phyloP scores from a whole-genome alignment of 2,329 filamentous ascomycete species.

The Epichloe uncinata region DNA sequence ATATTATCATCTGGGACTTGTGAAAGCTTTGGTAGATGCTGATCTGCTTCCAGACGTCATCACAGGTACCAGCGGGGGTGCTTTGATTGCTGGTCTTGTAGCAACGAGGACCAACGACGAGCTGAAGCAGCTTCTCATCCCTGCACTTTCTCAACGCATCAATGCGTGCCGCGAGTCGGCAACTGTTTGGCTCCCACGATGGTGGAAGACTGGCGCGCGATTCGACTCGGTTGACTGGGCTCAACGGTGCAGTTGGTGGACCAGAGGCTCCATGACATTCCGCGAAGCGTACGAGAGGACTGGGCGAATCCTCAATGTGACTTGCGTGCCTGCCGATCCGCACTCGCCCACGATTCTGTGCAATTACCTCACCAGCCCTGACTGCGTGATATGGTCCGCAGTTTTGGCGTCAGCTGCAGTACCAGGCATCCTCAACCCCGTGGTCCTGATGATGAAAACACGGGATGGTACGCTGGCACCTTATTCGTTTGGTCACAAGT shows the following conservation, averaged over 20 bases:
- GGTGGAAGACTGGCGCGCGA: conserved; percentile 84
- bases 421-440: conserved; percentile 87
- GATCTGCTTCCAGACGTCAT: conserved; percentile 83
- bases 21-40: conserved; percentile 79
- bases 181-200: conserved; percentile 63
- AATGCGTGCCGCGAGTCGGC: conserved; percentile 73
- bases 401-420: conserved; percentile 91
- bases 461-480: conserved; percentile 64
- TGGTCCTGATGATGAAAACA: conserved; percentile 85
- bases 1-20: conserved; percentile 91
- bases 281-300: conserved; percentile 88
- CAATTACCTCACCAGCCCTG: conserved; percentile 88
- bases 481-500: conserved; percentile 96
- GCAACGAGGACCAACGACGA: conserved; percentile 88
- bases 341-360: conserved; percentile 85
- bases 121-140: conserved; percentile 70
- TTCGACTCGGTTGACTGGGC: conserved; percentile 96
- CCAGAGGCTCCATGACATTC: conserved; percentile 83
- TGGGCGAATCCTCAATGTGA: conserved; percentile 87
- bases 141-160: conserved; percentile 73
- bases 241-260: conserved; percentile 74
- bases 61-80: conserved; percentile 89
- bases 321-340: conserved; percentile 89
- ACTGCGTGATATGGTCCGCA: conserved; percentile 97
- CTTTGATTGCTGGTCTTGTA: conserved; percentile 74